A percentile compares a stretch with the other conserved stretches of the same genome.
Evolutionary conservation across 2,329 filamentous ascomycete species (phyloP).

Genomic region (Ilyonectria destructans): DNA sequence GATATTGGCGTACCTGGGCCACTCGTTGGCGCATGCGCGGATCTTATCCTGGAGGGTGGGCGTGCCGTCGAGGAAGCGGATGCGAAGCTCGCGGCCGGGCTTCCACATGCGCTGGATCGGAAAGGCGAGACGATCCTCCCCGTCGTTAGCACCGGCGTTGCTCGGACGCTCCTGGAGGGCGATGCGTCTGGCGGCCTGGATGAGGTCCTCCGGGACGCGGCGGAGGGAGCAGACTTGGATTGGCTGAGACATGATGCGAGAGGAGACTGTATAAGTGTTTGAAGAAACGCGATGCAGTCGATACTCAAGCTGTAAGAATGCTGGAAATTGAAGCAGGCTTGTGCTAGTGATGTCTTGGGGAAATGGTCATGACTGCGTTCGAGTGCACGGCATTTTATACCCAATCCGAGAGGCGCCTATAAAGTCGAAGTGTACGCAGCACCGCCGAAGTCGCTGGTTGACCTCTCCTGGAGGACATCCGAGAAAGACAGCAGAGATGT

Average conservation of each 20-base stretch:
- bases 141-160: neutral
- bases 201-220: neutral
- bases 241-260: neutral
- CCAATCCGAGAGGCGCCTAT: neutral
- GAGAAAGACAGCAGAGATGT: neutral
- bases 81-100: conserved; percentile 14
- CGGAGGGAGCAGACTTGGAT: neutral
- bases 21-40: conserved; percentile 9
- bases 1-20: conserved; percentile 25
- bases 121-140: conserved; percentile 6
- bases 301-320: neutral
- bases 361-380: neutral
- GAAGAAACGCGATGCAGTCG: neutral
- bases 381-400: neutral
- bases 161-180: conserved; percentile 1
- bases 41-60: conserved; percentile 14
- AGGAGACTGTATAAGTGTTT: neutral
- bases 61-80: conserved; percentile 18
- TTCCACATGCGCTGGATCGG: conserved; percentile 10
- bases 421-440: neutral
- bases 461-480: neutral
- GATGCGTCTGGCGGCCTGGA: neutral
- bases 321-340: neutral
- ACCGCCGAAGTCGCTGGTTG: neutral
- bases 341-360: neutral